phyloP scores from a whole-genome alignment of 306 rosid genomes.

The Quercus engelmannii region DNA sequence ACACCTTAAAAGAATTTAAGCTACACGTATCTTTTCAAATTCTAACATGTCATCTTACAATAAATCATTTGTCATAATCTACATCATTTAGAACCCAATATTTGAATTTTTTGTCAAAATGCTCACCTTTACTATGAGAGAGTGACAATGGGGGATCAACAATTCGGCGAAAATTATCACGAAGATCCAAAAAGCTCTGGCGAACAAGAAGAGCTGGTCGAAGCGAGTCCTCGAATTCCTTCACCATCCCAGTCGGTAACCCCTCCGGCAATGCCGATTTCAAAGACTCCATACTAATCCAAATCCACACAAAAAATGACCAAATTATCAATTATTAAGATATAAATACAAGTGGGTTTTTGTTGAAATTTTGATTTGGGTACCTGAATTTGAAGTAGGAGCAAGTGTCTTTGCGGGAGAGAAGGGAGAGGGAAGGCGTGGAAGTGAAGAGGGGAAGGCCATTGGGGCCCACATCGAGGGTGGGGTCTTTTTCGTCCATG shows the following conservation, averaged over 20 bases:
- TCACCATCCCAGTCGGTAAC: slow-evolving; percentile 74
- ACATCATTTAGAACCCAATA: too few relatives aligned
- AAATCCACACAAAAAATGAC: not conserved
- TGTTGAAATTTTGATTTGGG: not conserved
- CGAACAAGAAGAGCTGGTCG: slow-evolving; percentile 72
- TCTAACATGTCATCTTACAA: too few relatives aligned
- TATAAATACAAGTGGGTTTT: not conserved
- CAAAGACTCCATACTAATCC: slow-evolving; percentile 50
- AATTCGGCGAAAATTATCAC: slow-evolving; percentile 72
- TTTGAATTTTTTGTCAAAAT: not conserved
- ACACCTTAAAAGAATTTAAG: not conserved
- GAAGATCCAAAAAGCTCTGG: slow-evolving; percentile 76
- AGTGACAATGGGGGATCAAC: slow-evolving; percentile 63
- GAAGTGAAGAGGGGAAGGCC: slow-evolving; percentile 75
- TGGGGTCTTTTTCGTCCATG: slow-evolving; percentile 58
- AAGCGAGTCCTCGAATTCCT: slow-evolving; percentile 82
- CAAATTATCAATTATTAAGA: not conserved
- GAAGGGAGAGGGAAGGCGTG: slow-evolving; percentile 52
- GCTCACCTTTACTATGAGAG: slow-evolving; percentile 47
- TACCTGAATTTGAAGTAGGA: slow-evolving; percentile 74
- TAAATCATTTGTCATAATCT: too few relatives aligned
- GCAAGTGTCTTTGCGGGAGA: slow-evolving; percentile 48
- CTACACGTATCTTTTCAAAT: too few relatives aligned
- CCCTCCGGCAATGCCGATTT: slow-evolving; percentile 74
- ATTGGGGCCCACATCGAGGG: slow-evolving; percentile 68